phyloP scores from a whole-genome alignment of 257 asterid species.

The Echium plantagineum region DNA sequence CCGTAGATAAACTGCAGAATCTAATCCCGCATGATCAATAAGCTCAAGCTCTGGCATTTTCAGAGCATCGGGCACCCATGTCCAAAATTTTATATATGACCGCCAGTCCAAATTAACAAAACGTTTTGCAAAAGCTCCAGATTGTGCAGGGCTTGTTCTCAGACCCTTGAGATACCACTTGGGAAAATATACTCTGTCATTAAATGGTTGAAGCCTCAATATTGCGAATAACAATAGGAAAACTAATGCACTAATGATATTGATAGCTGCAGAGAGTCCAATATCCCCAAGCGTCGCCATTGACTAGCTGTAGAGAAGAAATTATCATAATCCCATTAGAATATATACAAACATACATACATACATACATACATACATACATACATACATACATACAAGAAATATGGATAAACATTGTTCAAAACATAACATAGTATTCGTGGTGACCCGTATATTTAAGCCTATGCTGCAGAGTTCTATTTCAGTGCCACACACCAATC shows the following conservation, averaged over 20 bases:
- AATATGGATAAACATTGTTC: not conserved
- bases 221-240: slow-evolving; percentile 79
- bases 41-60: slow-evolving; percentile 95
- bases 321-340: slow-evolving; percentile 11
- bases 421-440: not conserved
- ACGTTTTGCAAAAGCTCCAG: slow-evolving; percentile 46
- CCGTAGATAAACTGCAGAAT: slow-evolving; percentile 79
- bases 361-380: too few relatives aligned
- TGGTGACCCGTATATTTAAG: not conserved
- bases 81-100: slow-evolving; percentile 65
- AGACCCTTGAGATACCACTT: slow-evolving; percentile 96
- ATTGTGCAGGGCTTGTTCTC: slow-evolving; percentile 63
- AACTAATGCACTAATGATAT: slow-evolving; percentile 53
- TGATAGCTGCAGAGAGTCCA: slow-evolving; percentile 87
- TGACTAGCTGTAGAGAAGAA: slow-evolving; percentile 17
- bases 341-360: not conserved
- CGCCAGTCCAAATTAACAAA: slow-evolving; percentile 89
- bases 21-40: slow-evolving; percentile 93
- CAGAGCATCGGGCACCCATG: slow-evolving; percentile 96
- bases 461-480: not conserved
- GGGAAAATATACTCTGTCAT: slow-evolving; percentile 91
- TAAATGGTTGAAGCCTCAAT: slow-evolving; percentile 84
- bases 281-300: slow-evolving; percentile 87
- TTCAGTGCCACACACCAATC: not conserved
- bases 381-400: not conserved